Percentiles rank a stretch among this genome's conserved stretches.
Evolutionary conservation across 148 eudicot species (phyloP).

Genomic region (Heliamphora exappendiculata): DNA sequence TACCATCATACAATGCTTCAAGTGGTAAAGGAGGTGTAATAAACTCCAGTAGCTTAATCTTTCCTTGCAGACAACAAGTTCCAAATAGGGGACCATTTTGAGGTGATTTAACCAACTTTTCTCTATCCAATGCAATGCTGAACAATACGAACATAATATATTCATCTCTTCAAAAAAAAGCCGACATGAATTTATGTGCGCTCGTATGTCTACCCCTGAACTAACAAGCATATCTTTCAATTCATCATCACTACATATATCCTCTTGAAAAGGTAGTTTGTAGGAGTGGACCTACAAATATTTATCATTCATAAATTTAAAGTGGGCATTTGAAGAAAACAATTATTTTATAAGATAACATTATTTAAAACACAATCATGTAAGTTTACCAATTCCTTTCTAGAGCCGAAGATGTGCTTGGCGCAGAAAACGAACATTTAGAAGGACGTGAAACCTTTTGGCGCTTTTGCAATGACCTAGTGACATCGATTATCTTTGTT

Average conservation of each 20-base stretch:
- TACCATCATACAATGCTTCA: neutral
- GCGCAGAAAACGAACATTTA: too few species aligned
- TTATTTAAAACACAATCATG: too few species aligned
- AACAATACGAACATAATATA: neutral
- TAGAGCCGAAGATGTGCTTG: neutral
- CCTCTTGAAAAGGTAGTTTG: neutral
- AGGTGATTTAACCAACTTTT: neutral
- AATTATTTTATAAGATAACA: too few species aligned
- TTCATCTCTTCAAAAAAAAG: neutral
- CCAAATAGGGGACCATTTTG: neutral
- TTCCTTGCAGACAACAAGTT: neutral
- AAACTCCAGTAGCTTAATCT: neutral
- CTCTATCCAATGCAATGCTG: neutral
- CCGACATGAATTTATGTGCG: neutral
- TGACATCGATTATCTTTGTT: too few species aligned
- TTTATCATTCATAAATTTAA: too few species aligned
- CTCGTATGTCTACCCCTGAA: neutral
- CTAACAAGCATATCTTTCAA: neutral
- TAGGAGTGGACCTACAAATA: neutral
- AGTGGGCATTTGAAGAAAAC: too few species aligned
- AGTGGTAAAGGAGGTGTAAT: neutral
- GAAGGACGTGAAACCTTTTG: too few species aligned
- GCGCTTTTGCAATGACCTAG: too few species aligned
- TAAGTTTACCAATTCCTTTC: neutral
- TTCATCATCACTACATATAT: neutral